Base-by-base conservation (phyloP, 2,329 filamentous ascomycete genomes). In the Didymella keratinophila region DNA sequence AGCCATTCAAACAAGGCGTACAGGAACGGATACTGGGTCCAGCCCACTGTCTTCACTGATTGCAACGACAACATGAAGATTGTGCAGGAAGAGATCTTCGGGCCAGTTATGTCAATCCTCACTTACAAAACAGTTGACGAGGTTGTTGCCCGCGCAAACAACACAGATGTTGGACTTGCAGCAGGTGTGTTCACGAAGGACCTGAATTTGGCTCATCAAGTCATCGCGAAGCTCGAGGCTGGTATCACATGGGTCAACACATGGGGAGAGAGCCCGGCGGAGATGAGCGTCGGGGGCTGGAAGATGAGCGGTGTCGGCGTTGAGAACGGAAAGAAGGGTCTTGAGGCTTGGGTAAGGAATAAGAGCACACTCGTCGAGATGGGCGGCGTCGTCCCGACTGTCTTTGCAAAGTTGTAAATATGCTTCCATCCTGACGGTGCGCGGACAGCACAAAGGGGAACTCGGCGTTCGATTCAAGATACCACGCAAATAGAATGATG, bases 211-310 rank as follows among this genome's bases (percentile, higher is more conserved):
- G 92, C 90, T 54, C 91, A 96, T 70, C 81, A 85, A 42, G 85
- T 94, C 1, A 82, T 94, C 41, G 83, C 85, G 23, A 83, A 86
- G 70, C 80, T 96, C 5, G 84, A 96, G 72, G 92, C 92, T 0
- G 92, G 92, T 32, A 96, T 96, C 70, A 96, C 91, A 1, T 96
- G 92, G 92, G 84, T 96, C 51, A 96, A 96, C 76, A 93, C 91
- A 0, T 96, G 93, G 93, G 92, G 93, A n/a, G 92, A 96, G 80
- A 89, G 86, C 47, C 92, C 92, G 0, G 91, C 93, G 0, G 92
- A 96, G 81, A 96, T 96, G 93, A 89, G 90, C 2, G 92, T 96
- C 0, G 92, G 92, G 10, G 92, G 92, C 0, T 96, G 92, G 93
- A 96, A 96, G 81, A 84, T 90, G 83, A 96, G 92, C 73, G 93